These are phyloP conservation scores for Rhizoclosmatium sp. DNA, from an alignment of 192 early-diverging fungal species.

Conservation along the genomic window DNA sequence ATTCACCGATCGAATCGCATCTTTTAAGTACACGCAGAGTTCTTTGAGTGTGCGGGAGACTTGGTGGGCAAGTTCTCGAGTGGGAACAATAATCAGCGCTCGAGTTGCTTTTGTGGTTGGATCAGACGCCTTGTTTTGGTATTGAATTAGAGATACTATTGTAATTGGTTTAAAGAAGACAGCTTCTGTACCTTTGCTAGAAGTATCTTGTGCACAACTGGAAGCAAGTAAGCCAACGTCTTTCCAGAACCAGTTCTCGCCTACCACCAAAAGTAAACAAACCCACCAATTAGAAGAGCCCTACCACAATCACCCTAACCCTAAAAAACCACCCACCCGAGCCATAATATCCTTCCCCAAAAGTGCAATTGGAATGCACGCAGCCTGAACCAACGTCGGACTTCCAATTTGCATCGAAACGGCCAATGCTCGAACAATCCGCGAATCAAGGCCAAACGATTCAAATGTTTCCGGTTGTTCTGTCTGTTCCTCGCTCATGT, in stretches of 20 bases:
- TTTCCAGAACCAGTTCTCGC: slow-evolving; percentile 97
- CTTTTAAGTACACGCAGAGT: slow-evolving; percentile 77
- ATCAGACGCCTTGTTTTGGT: slow-evolving; percentile 12
- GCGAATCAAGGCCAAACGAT: slow-evolving; percentile 82
- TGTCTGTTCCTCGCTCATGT: not conserved
- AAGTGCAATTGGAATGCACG: slow-evolving; percentile 89
- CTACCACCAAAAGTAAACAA: not conserved
- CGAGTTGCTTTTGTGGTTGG: slow-evolving; percentile 56
- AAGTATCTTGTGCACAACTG: slow-evolving; percentile 91
- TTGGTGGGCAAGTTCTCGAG: slow-evolving; percentile 94
- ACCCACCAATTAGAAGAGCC: not conserved
- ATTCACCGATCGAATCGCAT: slow-evolving; percentile 70
- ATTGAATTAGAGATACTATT: not conserved
- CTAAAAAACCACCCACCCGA: slow-evolving; percentile 33
- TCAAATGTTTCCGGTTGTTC: slow-evolving; percentile 35
- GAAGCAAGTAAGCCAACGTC: slow-evolving; percentile 93
- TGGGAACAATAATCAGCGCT: slow-evolving; percentile 90
- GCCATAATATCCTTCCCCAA: slow-evolving; percentile 94
- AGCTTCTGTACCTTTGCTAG: slow-evolving; percentile 58
- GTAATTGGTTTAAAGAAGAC: slow-evolving; percentile 1
- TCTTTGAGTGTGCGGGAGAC: slow-evolving; percentile 79
- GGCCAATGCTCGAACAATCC: slow-evolving; percentile 86
- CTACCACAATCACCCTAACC: not conserved
- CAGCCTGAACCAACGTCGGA: slow-evolving; percentile 90
- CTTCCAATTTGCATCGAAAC: slow-evolving; percentile 76